phyloP scores from a whole-genome alignment of 1,284 basidiomycete genomes.

The Schizophyllum commune region DNA sequence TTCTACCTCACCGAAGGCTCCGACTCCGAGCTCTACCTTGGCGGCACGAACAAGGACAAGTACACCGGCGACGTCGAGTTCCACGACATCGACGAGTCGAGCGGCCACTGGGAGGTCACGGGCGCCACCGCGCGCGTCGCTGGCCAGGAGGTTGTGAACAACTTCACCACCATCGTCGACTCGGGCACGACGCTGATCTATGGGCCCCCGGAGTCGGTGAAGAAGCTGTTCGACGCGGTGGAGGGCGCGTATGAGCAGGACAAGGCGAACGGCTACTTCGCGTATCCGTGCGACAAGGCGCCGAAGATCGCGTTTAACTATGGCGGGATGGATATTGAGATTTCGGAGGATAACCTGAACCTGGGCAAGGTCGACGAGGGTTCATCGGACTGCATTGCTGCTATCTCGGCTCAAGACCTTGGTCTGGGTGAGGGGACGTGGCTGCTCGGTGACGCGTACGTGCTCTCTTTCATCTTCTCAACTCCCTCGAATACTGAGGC shows the following conservation, averaged over 20 bases:
- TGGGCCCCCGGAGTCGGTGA: conserved; percentile 34
- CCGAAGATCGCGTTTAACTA: conserved; percentile 19
- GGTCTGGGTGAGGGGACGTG: conserved; percentile 18
- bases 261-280: conserved; percentile 22
- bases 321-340: conserved; percentile 15
- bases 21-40: conserved; percentile 6
- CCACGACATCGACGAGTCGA: conserved; percentile 5
- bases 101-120: conserved; percentile 10
- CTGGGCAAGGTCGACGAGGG: conserved; percentile 14
- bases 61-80: conserved; percentile 8
- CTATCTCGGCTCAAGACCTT: conserved; percentile 13
- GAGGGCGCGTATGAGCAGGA: conserved; percentile 21
- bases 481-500: not conserved
- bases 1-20: conserved; percentile 2
- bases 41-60: conserved; percentile 4
- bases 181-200: conserved; percentile 38
- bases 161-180: conserved; percentile 26
- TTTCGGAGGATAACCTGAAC: conserved; percentile 17
- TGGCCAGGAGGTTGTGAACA: conserved; percentile 18
- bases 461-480: conserved; percentile 9
- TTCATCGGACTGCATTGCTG: conserved; percentile 18
- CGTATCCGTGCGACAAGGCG: conserved; percentile 19
- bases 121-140: conserved; percentile 12
- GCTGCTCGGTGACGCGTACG: conserved; percentile 29
- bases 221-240: conserved; percentile 29